Conservation (phyloP, 495 filamentous ascomycete genomes). For the Annulohypoxylon moriforme region DNA sequence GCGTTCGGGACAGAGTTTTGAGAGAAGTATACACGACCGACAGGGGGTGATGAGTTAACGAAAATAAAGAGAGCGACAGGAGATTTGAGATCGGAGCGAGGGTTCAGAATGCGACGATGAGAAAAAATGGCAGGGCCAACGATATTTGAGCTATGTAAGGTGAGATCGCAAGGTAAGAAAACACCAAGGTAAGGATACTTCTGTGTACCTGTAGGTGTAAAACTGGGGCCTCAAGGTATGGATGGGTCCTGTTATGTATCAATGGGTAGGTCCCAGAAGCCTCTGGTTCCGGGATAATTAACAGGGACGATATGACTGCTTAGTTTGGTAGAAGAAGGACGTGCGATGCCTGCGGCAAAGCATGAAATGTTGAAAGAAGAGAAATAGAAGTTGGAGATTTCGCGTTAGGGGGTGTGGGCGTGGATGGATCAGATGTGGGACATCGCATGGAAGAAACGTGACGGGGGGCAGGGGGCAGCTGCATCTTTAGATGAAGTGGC, state of each 20-base stretch:
- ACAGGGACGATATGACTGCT: slow-evolving; percentile 47
- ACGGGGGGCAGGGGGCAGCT: slow-evolving; percentile 51
- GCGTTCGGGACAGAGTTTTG: slow-evolving; percentile 35
- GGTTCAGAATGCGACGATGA: slow-evolving; percentile 41
- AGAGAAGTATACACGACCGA: slow-evolving; percentile 40
- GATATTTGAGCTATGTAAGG: slow-evolving; percentile 43
- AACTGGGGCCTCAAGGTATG: slow-evolving; percentile 30
- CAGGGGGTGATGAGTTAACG: slow-evolving; percentile 44
- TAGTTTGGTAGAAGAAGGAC: slow-evolving; percentile 46
- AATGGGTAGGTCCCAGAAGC: slow-evolving; percentile 39
- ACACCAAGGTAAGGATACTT: slow-evolving; percentile 53
- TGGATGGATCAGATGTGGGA: slow-evolving; percentile 57
- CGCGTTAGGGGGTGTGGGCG: slow-evolving; percentile 50
- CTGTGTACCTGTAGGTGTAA: slow-evolving; percentile 35
- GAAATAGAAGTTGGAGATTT: slow-evolving; percentile 45
- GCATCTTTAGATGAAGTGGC: slow-evolving; percentile 60
- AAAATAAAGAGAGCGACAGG: slow-evolving; percentile 48
- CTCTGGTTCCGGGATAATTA: slow-evolving; percentile 45
- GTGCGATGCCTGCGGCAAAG: slow-evolving; percentile 48
- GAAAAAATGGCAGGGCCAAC: slow-evolving; percentile 32
- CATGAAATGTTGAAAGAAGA: slow-evolving; percentile 45
- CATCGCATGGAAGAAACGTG: slow-evolving; percentile 60
- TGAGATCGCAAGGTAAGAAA: slow-evolving; percentile 53
- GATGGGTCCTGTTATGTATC: slow-evolving; percentile 42
- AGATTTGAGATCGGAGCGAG: slow-evolving; percentile 49